Evolutionary conservation across 2,329 filamentous ascomycete genomes (phyloP), one percentile per base, ranked within the genome.

Genomic region (Neophaeococcomyces mojaviensis): DNA sequence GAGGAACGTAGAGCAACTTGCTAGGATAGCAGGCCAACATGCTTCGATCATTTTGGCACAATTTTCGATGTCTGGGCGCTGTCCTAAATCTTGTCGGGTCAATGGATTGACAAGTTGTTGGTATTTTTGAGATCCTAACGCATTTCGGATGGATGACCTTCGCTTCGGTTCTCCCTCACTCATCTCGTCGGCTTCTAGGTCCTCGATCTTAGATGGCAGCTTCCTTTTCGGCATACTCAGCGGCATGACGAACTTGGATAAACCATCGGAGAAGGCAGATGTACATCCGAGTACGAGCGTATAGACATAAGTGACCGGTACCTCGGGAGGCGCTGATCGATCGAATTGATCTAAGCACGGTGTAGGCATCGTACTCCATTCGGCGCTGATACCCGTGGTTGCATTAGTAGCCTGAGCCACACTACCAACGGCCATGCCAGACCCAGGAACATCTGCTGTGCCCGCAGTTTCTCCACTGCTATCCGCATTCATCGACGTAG

Each of bases 11-110:
- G 92, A 98, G 58, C 88, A 96, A 2, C 88, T 92, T 1, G 92
- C 90, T 39, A 98, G 77, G 32, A 97, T 82, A 10, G 92, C 92
- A 38, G 92, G 92, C 92, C 92, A 98, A 63, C 90, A 97, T 55
- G 86, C 78, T 3, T 94, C 87, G 19, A 98, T 84, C 45, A 98
- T 84, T 8, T 77, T 77, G 10, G 88, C 87, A 57, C 87, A 90
- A 2, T 81, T 79, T 58, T 82, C 79, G 47, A 97, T 80, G 40
- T 88, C 84, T 1, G 72, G 62, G 43, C 81, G 75, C 7, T 88
- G 72, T 1, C 85, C 77, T 59, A 94, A 86, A 32, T 84, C 79
- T 50, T 82, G 78, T 6, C 94, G 65, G 1, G 75, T 74, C 2
- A 98, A 69, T 2, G 92, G 92, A 61, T 98, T 98, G 15, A 90